Conservation (phyloP, 225 moss, liverwort and hornwort species). For the Sphagnum contortum region DNA sequence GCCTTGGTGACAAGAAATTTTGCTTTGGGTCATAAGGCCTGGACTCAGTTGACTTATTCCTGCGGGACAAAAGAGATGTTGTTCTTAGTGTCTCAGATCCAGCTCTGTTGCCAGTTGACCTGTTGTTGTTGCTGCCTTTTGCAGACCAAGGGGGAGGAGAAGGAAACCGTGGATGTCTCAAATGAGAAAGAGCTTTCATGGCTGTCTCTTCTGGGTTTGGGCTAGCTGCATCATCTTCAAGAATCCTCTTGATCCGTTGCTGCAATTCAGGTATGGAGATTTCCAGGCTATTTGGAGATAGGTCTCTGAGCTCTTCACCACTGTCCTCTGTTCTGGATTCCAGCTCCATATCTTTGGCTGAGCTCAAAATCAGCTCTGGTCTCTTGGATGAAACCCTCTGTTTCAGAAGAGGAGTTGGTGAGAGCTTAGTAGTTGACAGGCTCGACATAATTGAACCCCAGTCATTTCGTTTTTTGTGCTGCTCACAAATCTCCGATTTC, state of each 20-base stretch:
- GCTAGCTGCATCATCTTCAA: constrained; percentile 34
- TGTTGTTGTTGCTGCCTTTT: constrained; percentile 13
- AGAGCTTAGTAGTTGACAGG: too few relatives aligned
- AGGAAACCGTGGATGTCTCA: constrained; percentile 16
- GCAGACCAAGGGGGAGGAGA: constrained; percentile 15
- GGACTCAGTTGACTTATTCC: constrained; percentile 1
- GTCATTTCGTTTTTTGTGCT: too few relatives aligned
- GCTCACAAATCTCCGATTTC: too few relatives aligned
- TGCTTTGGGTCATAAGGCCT: constrained; percentile 30
- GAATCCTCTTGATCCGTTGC: constrained; percentile 50
- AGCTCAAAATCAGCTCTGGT: too few relatives aligned
- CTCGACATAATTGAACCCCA: too few relatives aligned
- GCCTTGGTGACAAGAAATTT: constrained; percentile 39
- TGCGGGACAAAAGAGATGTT: too few relatives aligned
- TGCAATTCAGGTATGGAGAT: constrained; percentile 60
- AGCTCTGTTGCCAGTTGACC: constrained; percentile 18
- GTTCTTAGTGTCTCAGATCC: constrained; percentile 4
- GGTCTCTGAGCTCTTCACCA: too few relatives aligned
- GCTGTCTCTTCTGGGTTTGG: neutral
- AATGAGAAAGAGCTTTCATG: constrained; percentile 14
- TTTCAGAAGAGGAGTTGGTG: too few relatives aligned
- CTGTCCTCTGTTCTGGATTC: too few relatives aligned
- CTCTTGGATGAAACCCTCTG: too few relatives aligned
- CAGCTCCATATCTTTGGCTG: too few relatives aligned
- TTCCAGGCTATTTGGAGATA: constrained; percentile 15